Base-by-base conservation (phyloP, 2,329 filamentous ascomycete species). In the Emergomyces africanus region DNA sequence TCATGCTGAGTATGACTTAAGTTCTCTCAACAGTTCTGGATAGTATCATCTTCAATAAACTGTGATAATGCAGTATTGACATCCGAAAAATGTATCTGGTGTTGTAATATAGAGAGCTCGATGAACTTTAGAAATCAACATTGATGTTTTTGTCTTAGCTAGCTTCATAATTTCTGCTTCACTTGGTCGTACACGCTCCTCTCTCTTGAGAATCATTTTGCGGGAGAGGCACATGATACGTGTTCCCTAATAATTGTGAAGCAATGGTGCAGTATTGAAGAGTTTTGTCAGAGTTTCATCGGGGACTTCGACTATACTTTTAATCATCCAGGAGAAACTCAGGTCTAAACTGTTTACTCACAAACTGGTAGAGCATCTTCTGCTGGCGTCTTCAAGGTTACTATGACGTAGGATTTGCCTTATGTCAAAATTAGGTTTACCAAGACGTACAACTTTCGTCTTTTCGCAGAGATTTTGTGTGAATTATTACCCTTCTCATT, bases 201-300 rank as follows among this genome's bases (percentile, higher is more conserved):
- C 60, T 23, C 63, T 57, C 59, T 64, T 61, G 14, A 65, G 60
- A 15, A 62, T 46, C 28, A 65, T 58, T 48, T 54, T 60, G 15
- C 58, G 57, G n/a, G 62, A 64, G 25, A 65, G 35, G 48, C 56
- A 62, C 46, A 63, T 60, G 59, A 65, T 63, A 35, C 55, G 60
- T 48, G 62, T 64, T 37, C 60, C 60, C 59, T 59, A 42, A 14
- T 59, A 63, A 23, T 30, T 15, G 58, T 64, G 57, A 51, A 65
- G 55, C 51, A 49, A 39, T 28, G 62, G 60, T n/a, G 62, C 60
- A 33, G 60, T 63, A 20, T 64, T 57, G 49, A 63, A 61, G 41
- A 64, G 58, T 28, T 49, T 25, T 25, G 56, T 62, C 53, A 64
- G 54, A 48, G 55, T 58, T 58, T 65, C 61, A 57, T 65, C 49